Base-by-base conservation (phyloP, 1,139 yeast genomes). In the Yamadazyma diospyri region DNA sequence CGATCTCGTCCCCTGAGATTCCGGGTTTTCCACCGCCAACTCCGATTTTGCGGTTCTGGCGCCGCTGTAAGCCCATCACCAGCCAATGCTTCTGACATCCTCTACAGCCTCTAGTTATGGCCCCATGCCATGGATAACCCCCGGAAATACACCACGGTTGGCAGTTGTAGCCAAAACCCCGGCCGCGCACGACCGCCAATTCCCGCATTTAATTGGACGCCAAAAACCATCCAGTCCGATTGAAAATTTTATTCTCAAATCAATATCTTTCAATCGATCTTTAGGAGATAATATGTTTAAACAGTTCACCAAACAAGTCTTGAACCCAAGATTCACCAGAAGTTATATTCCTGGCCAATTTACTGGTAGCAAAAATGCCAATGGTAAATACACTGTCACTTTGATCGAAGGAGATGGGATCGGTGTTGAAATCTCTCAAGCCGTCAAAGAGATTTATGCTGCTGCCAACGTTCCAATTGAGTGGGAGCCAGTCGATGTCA, bases 391-490 rank as follows among this genome's bases (percentile, higher is more conserved):
- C 70, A 79, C 88, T 39, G 98, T 92, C 45, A 89, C 98, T 36
- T 73, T 92, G 70, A 92, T 92, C 55, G 97, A 89, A 69, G 98
- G 98, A 65, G 98, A 92, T 59, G 98, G 98, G 72, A 89, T 92
- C 51, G 98, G 98, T 50, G 77, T 82, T 36, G 98, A 92, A 68
- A 92, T 92, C 59, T 85, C 97, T 45, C 78, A 84, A 57, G 86
- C 97, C 34, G 96, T 89, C 50, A 85, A 87, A 72, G 78, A 82
- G 46, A 88, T 89, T 54, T 92, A 86, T 67, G 70, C 80, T 38
- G 97, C 97, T 47, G 97, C 97, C 39, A 67, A 85, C 34, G 95
- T 89, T 35, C 98, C 98, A 46, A 81, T 92, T 53, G 94, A 84
- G 55, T 92, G 97, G 97, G 96, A 89, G 66, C 81, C 85, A 35